Base-by-base conservation (phyloP, 495 filamentous ascomycete species). In the Tetracladium setigerum region DNA sequence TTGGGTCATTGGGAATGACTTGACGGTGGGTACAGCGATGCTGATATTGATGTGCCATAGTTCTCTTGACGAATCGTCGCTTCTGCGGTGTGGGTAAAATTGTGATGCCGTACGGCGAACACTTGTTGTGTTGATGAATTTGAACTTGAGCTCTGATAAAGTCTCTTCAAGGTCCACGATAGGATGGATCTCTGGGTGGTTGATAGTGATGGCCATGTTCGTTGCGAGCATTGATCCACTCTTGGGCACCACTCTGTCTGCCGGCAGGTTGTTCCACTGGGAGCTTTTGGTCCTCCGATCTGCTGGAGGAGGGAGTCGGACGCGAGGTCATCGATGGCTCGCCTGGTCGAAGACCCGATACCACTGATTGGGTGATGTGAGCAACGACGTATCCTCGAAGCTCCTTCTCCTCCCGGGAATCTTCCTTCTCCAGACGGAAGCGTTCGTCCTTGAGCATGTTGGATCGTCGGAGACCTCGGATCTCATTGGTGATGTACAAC, bases 401-500 rank as follows among this genome's bases (percentile, higher is more conserved):
- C 58, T 98, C 94, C 31, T 72, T 74, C 60, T 94, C 86, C 60
- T 99, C 92, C 11, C 78, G 76, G 56, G 82, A 77, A 58, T 97
- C 92, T 62, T 97, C 92, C 63, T 89, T 92, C 57, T 90, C 77
- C 24, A 97, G 70, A 39, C 82, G 79, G 61, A 84, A 85, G 46
- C 82, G 79, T 34, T 91, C 80, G 12, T 94, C 78, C 61, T 95
- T 94, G 41, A 71, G 69, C 67, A 90, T 71, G 55, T 87, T 84
- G 47, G 79, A 76, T 4, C 92, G 82, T 47, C 90, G 83, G 52
- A 87, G 77, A 43, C 76, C 74, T 33, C 85, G 84, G 56, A 99
- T 94, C 65, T 99, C 94, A 46, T 89, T 79, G 57, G 89, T 81
- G 42, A 95, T 84, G 67, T 86, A 89, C 16, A 92, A 70, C 22